A percentile compares a stretch with the other conserved stretches of the same genome.
Conservation (phyloP, 305 asterid species). For the Coffea humblotiana region DNA sequence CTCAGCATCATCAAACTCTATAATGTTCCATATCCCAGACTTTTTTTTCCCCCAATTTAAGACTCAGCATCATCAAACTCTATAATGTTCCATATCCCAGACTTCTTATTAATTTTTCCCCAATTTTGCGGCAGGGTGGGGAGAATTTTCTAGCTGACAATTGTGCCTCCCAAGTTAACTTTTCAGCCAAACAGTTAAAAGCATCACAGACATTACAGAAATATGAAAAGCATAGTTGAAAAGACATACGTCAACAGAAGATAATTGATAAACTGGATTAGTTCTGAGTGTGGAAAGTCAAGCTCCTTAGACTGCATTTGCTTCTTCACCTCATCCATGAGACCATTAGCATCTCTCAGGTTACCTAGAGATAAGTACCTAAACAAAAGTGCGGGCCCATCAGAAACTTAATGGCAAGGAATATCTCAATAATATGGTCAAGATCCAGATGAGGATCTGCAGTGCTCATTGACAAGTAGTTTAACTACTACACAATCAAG, state of each 20-base stretch:
- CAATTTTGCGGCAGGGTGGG: neutral
- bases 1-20: neutral
- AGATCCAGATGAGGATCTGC: neutral
- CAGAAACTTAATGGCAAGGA: neutral
- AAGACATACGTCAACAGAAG: slow-evolving; percentile 76
- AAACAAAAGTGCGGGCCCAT: neutral
- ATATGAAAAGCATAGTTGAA: slow-evolving; percentile 5
- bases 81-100: neutral
- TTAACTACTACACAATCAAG: neutral
- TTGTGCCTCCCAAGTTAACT: neutral
- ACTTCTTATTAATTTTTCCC: neutral
- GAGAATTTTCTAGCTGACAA: neutral
- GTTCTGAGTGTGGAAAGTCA: slow-evolving; percentile 70
- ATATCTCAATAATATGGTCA: neutral
- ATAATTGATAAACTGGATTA: slow-evolving; percentile 71
- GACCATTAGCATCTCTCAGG: slow-evolving; percentile 86
- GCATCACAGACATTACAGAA: neutral
- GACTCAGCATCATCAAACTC: neutral
- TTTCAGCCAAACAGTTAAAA: neutral
- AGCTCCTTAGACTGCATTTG: slow-evolving; percentile 57
- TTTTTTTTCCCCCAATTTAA: neutral
- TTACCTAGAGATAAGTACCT: slow-evolving; percentile 90
- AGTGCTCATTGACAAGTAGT: neutral
- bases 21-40: neutral
- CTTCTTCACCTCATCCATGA: slow-evolving; percentile 74